phyloP scores from a whole-genome alignment of 148 eudicot species.

The Agrostemma githago region DNA sequence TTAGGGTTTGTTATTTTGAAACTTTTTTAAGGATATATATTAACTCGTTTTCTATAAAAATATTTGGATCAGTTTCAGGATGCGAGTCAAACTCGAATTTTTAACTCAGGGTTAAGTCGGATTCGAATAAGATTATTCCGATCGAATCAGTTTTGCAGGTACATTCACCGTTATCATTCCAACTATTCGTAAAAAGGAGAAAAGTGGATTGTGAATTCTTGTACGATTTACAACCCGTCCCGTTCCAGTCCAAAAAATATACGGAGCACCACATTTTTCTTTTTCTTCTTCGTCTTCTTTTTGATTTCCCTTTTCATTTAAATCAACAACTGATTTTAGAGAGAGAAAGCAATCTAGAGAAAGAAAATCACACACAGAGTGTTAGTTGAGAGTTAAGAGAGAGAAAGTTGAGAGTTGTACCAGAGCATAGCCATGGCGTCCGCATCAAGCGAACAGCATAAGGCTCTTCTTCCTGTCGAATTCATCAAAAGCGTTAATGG shows the following conservation, averaged over 20 bases:
- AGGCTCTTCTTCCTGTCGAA: constrained; percentile 33
- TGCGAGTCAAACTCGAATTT: too few species aligned
- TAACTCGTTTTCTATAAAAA: too few species aligned
- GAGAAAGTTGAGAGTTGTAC: constrained; percentile 16
- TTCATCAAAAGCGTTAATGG: constrained; percentile 58
- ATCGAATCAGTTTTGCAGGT: too few species aligned
- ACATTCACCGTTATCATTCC: too few species aligned
- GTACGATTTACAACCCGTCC: neutral
- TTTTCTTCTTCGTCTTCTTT: neutral
- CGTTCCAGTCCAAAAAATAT: neutral
- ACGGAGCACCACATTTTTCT: too few species aligned
- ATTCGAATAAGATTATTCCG: too few species aligned
- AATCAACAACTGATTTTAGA: constrained; percentile 5
- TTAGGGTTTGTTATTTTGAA: too few species aligned
- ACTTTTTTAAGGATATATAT: too few species aligned
- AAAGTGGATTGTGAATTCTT: neutral
- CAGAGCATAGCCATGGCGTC: constrained; percentile 36
- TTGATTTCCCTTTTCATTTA: neutral
- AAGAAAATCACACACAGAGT: neutral
- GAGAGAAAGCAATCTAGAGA: constrained; percentile 10
- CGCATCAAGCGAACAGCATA: constrained; percentile 43
- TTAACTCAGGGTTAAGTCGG: too few species aligned
- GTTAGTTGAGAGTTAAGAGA: constrained; percentile 23
- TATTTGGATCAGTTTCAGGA: too few species aligned
- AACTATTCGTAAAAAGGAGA: too few species aligned